Evolutionary conservation across 129 eudicot species (phyloP), one percentile per base, ranked within the genome.

Genomic region (Flaveria linearis): DNA sequence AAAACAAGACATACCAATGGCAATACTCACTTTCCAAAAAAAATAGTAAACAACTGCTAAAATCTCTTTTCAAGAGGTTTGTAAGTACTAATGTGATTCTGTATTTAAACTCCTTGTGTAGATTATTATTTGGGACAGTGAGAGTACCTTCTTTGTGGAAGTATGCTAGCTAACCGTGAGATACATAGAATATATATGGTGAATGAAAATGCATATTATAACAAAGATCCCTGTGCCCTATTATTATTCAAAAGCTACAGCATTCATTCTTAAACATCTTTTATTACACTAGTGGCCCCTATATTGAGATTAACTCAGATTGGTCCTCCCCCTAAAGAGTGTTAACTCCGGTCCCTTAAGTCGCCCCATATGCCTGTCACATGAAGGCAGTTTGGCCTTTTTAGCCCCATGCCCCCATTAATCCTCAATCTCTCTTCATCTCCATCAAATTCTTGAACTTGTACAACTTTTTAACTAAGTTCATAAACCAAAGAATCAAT

Each of bases 131-230:
- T 33, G 17, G 42, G 18, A 61, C 17, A 41, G 23, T 53, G 39
- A 30, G 68, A 15, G 68, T 57, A 41, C 22, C 2, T 6, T 52
- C 47, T 10, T 72, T 9, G 49, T 53, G 51, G 4, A 52, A 53
- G 50, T 72, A 13, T 39, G 64, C 52, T 30, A 30, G 50, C 76
- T 53, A 72, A 73, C 14, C 22, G 14, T 39, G 55, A 17, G 53
- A 73, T 50, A 9, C 56, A 18, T 68, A 20, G 8, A 20, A 43
- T 18, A 10, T 39, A 7, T 17, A 12, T 14, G 25, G 41, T 49
- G 43, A 49, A 53, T 41, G 30, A 26, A 69, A 26, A 69, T 6
- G 25, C 30, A 28, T 13, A 16, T 15, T 1, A 61, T 61, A 23
- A 16, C 42, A 22, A 3, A 8, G 63, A 9, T 53, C 60, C 60